Evolutionary conservation across 768 basidiomycete species (phyloP).

Genomic region (Boletus patriciae): DNA sequence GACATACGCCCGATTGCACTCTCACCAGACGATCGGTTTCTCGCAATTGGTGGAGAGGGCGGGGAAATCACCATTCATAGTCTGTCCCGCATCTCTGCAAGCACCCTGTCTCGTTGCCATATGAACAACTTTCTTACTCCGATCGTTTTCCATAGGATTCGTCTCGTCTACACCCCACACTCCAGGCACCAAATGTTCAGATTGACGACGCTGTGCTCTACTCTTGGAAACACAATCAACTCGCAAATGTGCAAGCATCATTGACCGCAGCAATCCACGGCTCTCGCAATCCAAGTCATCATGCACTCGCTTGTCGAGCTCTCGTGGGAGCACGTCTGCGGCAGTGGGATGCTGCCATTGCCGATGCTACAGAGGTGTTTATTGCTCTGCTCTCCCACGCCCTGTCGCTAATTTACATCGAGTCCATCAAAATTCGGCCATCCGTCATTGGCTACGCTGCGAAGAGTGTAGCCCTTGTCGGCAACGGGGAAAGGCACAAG

Average conservation of each 20-base stretch:
- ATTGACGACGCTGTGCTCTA: neutral
- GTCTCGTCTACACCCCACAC: neutral
- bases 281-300: neutral
- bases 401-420: neutral
- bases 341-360: neutral
- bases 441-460: neutral
- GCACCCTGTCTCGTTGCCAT: too few relatives aligned
- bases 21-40: neutral
- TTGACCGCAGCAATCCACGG: neutral
- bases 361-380: neutral
- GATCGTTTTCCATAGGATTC: neutral
- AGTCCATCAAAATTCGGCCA: neutral
- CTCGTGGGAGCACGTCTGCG: neutral
- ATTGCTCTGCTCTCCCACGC: neutral
- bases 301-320: neutral
- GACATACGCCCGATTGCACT: neutral
- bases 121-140: neutral
- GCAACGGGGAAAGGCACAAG: neutral
- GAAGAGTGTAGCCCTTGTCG: neutral
- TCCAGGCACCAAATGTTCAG: neutral
- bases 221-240: neutral
- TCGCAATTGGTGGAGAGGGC: neutral
- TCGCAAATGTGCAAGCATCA: neutral
- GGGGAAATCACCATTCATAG: neutral
- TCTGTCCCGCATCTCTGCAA: neutral